These are phyloP conservation scores for Dalbergia cochinchinensis DNA, from an alignment of 306 rosid species.

Conservation along the genomic window DNA sequence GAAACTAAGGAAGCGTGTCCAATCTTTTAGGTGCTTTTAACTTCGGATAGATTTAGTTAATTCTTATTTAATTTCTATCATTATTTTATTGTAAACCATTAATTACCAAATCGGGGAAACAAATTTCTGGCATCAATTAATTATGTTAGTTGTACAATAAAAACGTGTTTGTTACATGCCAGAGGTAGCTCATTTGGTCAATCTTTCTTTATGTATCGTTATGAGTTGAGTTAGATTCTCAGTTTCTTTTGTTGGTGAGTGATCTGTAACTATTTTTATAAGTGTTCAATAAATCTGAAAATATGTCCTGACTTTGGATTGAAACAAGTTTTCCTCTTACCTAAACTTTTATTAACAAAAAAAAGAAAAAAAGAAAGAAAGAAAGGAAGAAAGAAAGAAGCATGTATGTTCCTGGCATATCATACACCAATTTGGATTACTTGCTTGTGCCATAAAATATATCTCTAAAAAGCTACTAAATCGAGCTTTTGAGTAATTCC, in stretches of 20 bases:
- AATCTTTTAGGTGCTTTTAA: slow-evolving; percentile 7
- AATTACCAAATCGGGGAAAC: slow-evolving; percentile 15
- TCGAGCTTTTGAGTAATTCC: neutral
- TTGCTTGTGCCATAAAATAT: neutral
- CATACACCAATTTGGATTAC: neutral
- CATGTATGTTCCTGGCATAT: slow-evolving; percentile 1
- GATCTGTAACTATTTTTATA: too few species aligned
- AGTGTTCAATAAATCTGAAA: too few species aligned
- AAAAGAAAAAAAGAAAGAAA: too few species aligned
- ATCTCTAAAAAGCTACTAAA: neutral
- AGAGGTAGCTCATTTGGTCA: too few species aligned
- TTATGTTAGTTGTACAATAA: neutral
- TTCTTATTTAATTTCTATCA: slow-evolving; percentile 9
- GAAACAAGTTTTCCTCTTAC: too few species aligned
- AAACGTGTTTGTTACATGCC: neutral
- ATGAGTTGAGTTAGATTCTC: too few species aligned
- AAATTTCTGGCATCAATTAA: slow-evolving; percentile 3
- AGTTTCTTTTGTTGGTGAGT: too few species aligned
- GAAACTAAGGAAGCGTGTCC: slow-evolving; percentile 2
- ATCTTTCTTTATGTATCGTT: too few species aligned
- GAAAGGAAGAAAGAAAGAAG: too few species aligned
- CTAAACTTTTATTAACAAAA: too few species aligned
- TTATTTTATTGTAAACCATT: slow-evolving; percentile 10
- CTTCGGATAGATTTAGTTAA: slow-evolving; percentile 13
- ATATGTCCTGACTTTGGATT: too few species aligned